Base-by-base conservation (phyloP, 768 basidiomycete genomes). In the Boletus patriciae region DNA sequence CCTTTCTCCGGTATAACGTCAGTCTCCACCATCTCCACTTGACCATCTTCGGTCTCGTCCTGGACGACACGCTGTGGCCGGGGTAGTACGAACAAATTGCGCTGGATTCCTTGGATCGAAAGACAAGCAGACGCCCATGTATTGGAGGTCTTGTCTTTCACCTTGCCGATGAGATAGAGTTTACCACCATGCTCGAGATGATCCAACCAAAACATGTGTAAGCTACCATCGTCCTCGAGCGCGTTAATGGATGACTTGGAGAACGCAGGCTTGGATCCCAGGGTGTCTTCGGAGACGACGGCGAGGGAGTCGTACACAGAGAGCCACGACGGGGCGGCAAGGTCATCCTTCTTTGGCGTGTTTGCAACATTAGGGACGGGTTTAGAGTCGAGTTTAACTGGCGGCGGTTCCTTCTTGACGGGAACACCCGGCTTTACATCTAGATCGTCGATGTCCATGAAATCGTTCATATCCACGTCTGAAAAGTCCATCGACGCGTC, bases 121-220 rank as follows among this genome's bases (percentile, higher is more conserved):
- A 98, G 79, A 64, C 93, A 95, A 60, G 90, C 92, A 8, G 92
- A 95, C 4, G 92, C 75, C 84, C 88, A 95, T 9, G 78, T 67
- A 46, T 57, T 52, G 4, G 83, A 81, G 6, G 77, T 73, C 72
- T 87, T 88, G 73, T 95, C 93, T 62, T 88, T 84, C 42, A 94
- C 82, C 74, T 98, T 98, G 8, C 97, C 97, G 43, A 92, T 83
- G 61, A 99, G 88, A 68, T 92, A 88, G 4, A 99, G 77, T 57
- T 82, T 84, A 16, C 94, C 96, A 16, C 89, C 83, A 46, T 83
- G 81, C 68, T 98, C 94, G 34, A 95, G 83, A 66, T 93, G 93
- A 68, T 99, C 97, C 21, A 98, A 78, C 97, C 97, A 99, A 77
- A 88, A 99, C 78, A 99, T 94, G 27, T 82, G 83, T 15, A 98